phyloP scores from a whole-genome alignment of 2,329 filamentous ascomycete genomes.

The Fusarium odoratissimum region DNA sequence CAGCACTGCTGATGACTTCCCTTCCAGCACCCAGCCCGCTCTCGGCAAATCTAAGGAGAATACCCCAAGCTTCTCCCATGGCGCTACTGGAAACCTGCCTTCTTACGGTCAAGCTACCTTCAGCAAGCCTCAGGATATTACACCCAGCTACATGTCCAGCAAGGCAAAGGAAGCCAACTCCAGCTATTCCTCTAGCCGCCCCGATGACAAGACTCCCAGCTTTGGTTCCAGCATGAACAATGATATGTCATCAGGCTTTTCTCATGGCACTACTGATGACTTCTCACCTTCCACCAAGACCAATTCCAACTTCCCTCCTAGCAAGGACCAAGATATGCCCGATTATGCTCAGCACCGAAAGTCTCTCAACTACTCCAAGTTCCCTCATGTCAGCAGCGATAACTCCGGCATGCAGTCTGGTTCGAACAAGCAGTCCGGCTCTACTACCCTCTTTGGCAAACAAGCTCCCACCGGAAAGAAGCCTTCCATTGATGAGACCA shows the following conservation, averaged over 20 bases:
- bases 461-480: not conserved
- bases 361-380: slow-evolving; percentile 8
- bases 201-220: not conserved
- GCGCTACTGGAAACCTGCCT: not conserved
- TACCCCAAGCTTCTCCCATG: not conserved
- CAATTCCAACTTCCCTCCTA: not conserved
- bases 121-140: not conserved
- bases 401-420: not conserved
- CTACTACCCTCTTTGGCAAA: not conserved
- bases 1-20: not conserved
- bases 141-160: not conserved
- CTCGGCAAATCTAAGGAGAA: not conserved
- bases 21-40: not conserved
- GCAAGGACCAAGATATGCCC: not conserved
- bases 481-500: slow-evolving; percentile 6
- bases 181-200: not conserved
- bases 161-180: not conserved
- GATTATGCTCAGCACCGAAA: not conserved
- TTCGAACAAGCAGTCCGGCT: not conserved
- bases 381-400: not conserved
- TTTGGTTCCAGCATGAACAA: not conserved
- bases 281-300: not conserved
- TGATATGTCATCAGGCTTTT: not conserved
- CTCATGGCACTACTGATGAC: not conserved
- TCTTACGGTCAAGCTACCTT: not conserved